Evolutionary conservation across 768 basidiomycete genomes (phyloP).

Genomic region (Obba rivulosa): DNA sequence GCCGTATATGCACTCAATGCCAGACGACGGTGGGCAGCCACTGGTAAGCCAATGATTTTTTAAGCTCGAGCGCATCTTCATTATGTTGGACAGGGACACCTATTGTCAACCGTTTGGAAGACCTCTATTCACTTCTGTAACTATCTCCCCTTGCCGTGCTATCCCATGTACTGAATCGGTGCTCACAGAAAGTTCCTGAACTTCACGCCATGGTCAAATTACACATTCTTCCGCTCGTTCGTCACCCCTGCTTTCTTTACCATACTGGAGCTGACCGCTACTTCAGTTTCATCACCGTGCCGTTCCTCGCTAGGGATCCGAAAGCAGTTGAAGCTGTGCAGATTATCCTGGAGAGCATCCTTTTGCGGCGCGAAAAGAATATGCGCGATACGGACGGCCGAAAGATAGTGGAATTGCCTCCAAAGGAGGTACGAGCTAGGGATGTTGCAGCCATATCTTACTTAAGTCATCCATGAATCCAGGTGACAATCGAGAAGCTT

Average conservation of each 20-base stretch:
- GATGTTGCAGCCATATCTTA: neutral
- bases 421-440: conserved; percentile 57
- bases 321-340: conserved; percentile 95
- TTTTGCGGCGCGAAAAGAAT: conserved; percentile 88
- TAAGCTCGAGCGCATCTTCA: neutral
- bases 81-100: conserved; percentile 62
- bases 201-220: conserved; percentile 77
- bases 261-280: neutral
- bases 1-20: conserved; percentile 83
- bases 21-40: conserved; percentile 84
- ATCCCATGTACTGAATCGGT: conserved; percentile 24
- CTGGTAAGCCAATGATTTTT: conserved; percentile 39
- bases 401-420: conserved; percentile 81
- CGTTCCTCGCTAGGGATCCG: conserved; percentile 86
- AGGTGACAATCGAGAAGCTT: conserved; percentile 70
- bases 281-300: conserved; percentile 79
- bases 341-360: conserved; percentile 83
- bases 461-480: neutral
- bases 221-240: conserved; percentile 85
- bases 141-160: conserved; percentile 13
- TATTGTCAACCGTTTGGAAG: conserved; percentile 90
- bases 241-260: conserved; percentile 19
- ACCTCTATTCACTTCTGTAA: conserved; percentile 79
- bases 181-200: conserved; percentile 67
- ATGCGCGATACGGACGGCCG: conserved; percentile 87